phyloP scores from a whole-genome alignment of 305 asterid genomes.

The Stenogyne calaminthoides region DNA sequence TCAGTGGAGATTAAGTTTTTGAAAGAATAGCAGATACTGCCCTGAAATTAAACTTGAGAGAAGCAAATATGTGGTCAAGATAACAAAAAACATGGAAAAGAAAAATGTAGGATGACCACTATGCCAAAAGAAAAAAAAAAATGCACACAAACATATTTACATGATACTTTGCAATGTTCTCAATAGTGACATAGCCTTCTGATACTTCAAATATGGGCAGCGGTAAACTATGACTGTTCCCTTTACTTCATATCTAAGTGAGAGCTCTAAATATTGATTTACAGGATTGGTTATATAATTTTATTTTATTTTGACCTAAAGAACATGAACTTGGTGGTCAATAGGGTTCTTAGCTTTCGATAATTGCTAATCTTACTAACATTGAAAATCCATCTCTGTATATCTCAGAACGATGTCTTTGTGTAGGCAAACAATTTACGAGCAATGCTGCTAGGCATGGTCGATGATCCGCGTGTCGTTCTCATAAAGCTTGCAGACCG shows the following conservation, averaged over 20 bases:
- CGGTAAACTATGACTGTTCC: neutral
- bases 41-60: neutral
- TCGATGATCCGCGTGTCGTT: slow-evolving; percentile 97
- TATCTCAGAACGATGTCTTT: slow-evolving; percentile 26
- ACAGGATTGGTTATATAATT: slow-evolving; percentile 20
- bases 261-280: neutral
- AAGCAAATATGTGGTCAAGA: slow-evolving; percentile 25
- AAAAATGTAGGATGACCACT: slow-evolving; percentile 17
- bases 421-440: slow-evolving; percentile 90
- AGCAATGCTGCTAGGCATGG: slow-evolving; percentile 97
- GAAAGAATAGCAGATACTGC: slow-evolving; percentile 1
- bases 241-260: neutral
- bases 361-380: slow-evolving; percentile 16
- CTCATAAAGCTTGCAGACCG: slow-evolving; percentile 99
- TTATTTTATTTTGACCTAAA: slow-evolving; percentile 11
- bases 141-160: neutral
- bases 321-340: slow-evolving; percentile 1
- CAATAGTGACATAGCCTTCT: neutral
- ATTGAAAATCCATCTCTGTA: slow-evolving; percentile 8
- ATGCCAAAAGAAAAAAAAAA: neutral
- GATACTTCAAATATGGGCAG: neutral
- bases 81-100: slow-evolving; percentile 19
- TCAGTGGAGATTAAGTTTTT: neutral
- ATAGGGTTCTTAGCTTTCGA: slow-evolving; percentile 5
- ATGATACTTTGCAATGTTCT: neutral